These are phyloP conservation scores for Aulographum hederae DNA, from an alignment of 2,329 filamentous ascomycete genomes.

Conservation along the genomic window DNA sequence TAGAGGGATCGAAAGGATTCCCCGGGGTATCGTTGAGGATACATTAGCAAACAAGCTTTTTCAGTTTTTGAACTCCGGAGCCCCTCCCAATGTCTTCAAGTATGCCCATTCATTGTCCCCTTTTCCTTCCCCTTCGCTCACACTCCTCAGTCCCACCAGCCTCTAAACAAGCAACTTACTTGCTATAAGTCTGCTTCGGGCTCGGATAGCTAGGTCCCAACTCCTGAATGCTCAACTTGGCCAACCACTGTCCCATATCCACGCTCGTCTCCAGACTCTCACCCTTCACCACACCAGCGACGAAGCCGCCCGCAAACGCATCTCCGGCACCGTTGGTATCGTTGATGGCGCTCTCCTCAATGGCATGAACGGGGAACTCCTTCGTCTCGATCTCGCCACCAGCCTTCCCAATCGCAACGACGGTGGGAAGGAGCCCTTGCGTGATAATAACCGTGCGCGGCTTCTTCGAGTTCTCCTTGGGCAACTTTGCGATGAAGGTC, in stretches of 20 bases:
- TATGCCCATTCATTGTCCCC: too few species aligned
- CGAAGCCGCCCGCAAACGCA: slow-evolving; percentile 87
- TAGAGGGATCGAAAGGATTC: too few species aligned
- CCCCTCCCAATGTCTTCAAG: too few species aligned
- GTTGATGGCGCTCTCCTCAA: slow-evolving; percentile 62
- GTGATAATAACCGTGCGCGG: slow-evolving; percentile 82
- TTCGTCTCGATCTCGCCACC: slow-evolving; percentile 44
- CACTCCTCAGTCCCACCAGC: too few species aligned
- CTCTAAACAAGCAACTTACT: slow-evolving; percentile 1
- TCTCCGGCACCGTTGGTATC: slow-evolving; percentile 95
- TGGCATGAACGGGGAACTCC: slow-evolving; percentile 65
- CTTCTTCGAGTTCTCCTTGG: slow-evolving; percentile 78
- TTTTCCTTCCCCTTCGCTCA: too few species aligned
- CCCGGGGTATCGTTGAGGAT: too few species aligned
- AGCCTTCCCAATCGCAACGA: slow-evolving; percentile 58
- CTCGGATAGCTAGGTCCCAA: slow-evolving; percentile 69
- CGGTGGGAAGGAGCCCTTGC: slow-evolving; percentile 79
- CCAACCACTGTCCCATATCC: slow-evolving; percentile 94
- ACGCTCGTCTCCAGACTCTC: slow-evolving; percentile 61
- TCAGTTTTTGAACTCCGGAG: too few species aligned
- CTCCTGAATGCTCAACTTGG: slow-evolving; percentile 83
- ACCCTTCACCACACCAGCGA: slow-evolving; percentile 74
- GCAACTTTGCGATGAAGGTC: slow-evolving; percentile 66
- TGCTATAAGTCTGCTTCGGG: slow-evolving; percentile 23
- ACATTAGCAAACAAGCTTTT: too few species aligned